These are phyloP conservation scores for Eragrostis curvula DNA, from an alignment of 176 grass and related monocot genomes.

Conservation along the genomic window DNA sequence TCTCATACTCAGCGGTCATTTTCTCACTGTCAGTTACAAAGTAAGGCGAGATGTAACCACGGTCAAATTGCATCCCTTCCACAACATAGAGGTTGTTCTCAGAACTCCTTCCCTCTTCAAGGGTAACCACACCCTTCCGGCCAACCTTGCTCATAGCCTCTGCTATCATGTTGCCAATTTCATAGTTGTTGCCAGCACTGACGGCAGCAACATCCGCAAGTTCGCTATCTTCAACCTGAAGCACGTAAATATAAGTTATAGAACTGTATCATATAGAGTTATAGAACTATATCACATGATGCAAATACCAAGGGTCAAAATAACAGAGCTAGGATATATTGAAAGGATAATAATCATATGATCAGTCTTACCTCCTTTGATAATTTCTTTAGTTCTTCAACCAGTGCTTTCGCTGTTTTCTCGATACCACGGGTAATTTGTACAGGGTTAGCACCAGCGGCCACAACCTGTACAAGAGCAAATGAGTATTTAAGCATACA, in stretches of 20 bases:
- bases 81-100: constrained; percentile 94
- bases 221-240: constrained; percentile 94
- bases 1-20: constrained; percentile 91
- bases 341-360: not conserved
- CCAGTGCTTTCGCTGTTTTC: constrained; percentile 88
- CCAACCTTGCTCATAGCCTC: constrained; percentile 98
- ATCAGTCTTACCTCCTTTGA: constrained; percentile 79
- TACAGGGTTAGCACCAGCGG: constrained; percentile 95
- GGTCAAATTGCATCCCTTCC: constrained; percentile 99
- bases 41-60: constrained; percentile 97
- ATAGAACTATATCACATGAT: constrained; percentile 6
- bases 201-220: constrained; percentile 95
- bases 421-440: constrained; percentile 97
- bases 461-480: constrained; percentile 72
- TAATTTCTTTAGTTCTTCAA: constrained; percentile 71
- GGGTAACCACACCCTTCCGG: constrained; percentile 93
- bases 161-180: constrained; percentile 96
- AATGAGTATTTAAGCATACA: not conserved
- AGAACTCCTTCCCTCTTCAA: constrained; percentile 91
- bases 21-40: constrained; percentile 98
- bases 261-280: too few relatives aligned
- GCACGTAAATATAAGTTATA: not conserved
- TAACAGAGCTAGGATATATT: not conserved
- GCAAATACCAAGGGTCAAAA: not conserved
- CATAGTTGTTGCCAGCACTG: constrained; percentile 95